Base-by-base conservation (phyloP, 2,329 filamentous ascomycete genomes). In the Colletotrichum chrysophilum region DNA sequence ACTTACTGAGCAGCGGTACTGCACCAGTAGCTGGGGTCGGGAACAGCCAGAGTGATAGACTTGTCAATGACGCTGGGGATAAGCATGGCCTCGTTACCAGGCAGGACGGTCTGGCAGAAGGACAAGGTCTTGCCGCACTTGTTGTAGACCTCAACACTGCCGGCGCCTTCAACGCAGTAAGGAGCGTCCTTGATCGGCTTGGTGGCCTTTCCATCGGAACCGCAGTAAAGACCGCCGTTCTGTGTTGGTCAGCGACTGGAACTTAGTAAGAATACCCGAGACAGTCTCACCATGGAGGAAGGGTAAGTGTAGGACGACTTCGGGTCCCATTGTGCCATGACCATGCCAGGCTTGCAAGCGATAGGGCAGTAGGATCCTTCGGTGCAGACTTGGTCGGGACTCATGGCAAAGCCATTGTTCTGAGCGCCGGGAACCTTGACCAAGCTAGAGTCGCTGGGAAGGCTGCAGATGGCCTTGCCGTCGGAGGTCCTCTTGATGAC, bases 361-460 rank as follows among this genome's bases (percentile, higher is more conserved):
- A 94, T 93, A 3, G 94, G 94, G 81, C 94, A 96, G 84, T 93
- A 96, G 78, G 83, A 90, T 74, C 92, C 93, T 6, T 91, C 89
- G 74, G 86, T 87, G 83, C 94, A 96, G 70, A 89, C 83, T 82
- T 94, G 90, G 83, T 96, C 92, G 5, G 94, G 94, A 80, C 93
- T 94, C 91, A 96, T 92, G 56, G 94, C 94, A 92, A 94, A 96
- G 76, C 94, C 94, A 66, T 88, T 93, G 85, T 96, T 96, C 82
- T 86, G 81, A 58, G 83, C 82, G 68, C 86, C 86, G 6, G 93
- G 93, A 68, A 96, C 89, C 16, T 91, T 83, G 60, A 95, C 90
- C 80, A 96, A 85, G 69, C 93, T 93, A 34, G 90, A 88, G 80
- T 94, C 88, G 38, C 87, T 86, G 13, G 94, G 94, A 80, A 96